Evolutionary conservation across 192 early-diverging fungal genomes (phyloP), one percentile per base, ranked within the genome.

Genomic region (Podila epicladia): DNA sequence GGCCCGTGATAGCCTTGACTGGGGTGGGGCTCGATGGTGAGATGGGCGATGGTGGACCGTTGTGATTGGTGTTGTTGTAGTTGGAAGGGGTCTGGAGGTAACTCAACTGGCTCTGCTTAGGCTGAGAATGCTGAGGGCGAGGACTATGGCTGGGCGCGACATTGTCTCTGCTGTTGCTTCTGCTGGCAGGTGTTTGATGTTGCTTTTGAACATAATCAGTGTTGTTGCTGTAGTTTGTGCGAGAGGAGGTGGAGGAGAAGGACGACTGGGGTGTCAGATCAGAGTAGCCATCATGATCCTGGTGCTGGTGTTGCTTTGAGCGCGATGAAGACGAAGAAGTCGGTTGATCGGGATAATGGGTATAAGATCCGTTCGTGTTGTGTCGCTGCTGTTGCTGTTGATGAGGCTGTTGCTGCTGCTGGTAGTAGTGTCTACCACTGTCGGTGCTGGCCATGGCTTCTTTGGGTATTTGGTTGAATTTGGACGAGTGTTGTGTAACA

Each of bases 301-400:
- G 41, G 20, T 33, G 65, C 9, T 62, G 41, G 26, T 67, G 11
- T 57, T 63, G 55, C 20, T 49, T 26, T 13, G 38, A 57, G 12
- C 68, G 33, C 48, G 68, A 66, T 9, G 61, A 70, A 4, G 67
- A 62, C 7, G 67, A 69, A 38, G 33, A 38, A 0, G 41, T 49
- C 38, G 75, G 64, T n/a, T 38, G 58, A 67, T 77, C 75, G 22
- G 75, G 75, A 31, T 79, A 72, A 19, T 72, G 75, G 29, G 75
- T 68, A 61, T 79, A 79, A 8, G 66, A 35, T 32, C 51, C 35
- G 33, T 63, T 57, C 71, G 62, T 11, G 65, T 69, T 49, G 64
- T 35, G 31, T 33, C 26, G 32, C 1, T 55, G 64, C 6, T 64
- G 70, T 17, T 70, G 67, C 3, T 32, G 62, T 13, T 55, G 75